Evolutionary conservation across 1,139 yeast genomes (phyloP).

Genomic region (Geotrichum macrosporum): DNA sequence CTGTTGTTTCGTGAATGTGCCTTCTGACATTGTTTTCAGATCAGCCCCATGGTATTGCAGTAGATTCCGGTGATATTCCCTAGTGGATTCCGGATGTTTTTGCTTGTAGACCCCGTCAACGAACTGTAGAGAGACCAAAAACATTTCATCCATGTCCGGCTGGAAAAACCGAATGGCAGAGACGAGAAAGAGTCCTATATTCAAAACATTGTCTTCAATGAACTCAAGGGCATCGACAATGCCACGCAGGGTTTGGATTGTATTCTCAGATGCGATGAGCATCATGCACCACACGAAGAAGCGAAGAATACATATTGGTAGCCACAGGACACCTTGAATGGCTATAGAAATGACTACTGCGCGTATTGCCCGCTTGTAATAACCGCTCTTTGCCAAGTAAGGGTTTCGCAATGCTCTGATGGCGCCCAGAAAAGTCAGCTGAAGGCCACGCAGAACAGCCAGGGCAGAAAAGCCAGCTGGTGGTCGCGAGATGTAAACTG

Average conservation of each 20-base stretch:
- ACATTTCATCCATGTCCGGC: slow-evolving; percentile 40
- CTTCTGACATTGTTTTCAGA: background rate
- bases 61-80: slow-evolving; percentile 29
- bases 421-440: slow-evolving; percentile 49
- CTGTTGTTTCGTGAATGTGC: background rate
- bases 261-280: slow-evolving; percentile 13
- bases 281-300: slow-evolving; percentile 24
- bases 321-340: slow-evolving; percentile 41
- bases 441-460: slow-evolving; percentile 52
- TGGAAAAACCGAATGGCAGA: slow-evolving; percentile 42
- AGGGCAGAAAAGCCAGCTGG: slow-evolving; percentile 47
- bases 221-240: slow-evolving; percentile 33
- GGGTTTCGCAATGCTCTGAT: slow-evolving; percentile 50
- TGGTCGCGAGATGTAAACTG: slow-evolving; percentile 48
- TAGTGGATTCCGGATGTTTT: slow-evolving; percentile 40
- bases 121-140: slow-evolving; percentile 42
- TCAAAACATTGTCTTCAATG: slow-evolving; percentile 42
- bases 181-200: slow-evolving; percentile 45
- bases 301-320: slow-evolving; percentile 35
- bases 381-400: slow-evolving; percentile 36
- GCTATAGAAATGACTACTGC: slow-evolving; percentile 41
- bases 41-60: background rate
- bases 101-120: slow-evolving; percentile 41
- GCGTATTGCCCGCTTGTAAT: slow-evolving; percentile 38
- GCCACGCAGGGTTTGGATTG: slow-evolving; percentile 20